Base-by-base conservation (phyloP, 148 eudicot species). In the Polygonum aviculare region DNA sequence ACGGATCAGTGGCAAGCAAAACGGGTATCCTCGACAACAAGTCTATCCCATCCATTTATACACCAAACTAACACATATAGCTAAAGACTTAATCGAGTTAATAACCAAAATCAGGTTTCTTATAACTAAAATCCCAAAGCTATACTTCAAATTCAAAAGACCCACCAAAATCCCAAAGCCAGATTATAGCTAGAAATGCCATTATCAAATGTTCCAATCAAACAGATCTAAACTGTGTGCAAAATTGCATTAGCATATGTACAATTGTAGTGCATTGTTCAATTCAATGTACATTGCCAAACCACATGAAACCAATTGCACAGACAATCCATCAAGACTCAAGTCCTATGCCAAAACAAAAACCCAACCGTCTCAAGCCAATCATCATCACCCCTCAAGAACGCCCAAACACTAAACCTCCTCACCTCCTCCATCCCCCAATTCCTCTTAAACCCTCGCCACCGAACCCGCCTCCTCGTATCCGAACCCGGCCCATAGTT, bases 401-500 rank as follows among this genome's bases (percentile, higher is more conserved):
- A 88, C 19, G 80, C 74, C n/a, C 78, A 82, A 8, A 83, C 80
- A 0, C 79, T 80, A 75, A 90, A 88, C 75, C 75, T 78, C 81
- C 74, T 87, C 0, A 75, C 85, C 59, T 74, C 12, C 6, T 82
- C 86, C 48, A 82, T 81, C 35, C 76, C 82, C 38, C 84, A 89
- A 57, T 91, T 89, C 59, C 69, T 85, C 78, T 65, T 85, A 72
- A 81, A 91, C 51, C 96, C 96, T 82, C 81, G 76, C 93, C 96
- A 91, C 16, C 57, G 79, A 52, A 89, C 82, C 75, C 93, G 77
- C 2, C 74, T 54, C 22, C 79, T 84, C 2, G 90, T 89, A 74
- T 83, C 81, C 18, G 93, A 82, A 1, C 96, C 93, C 3, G 96
- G 96, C 33, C 96, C 96, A 5, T 62, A 85, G 67, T 89, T 91